These are phyloP conservation scores for Durio zibethinus DNA, from an alignment of 345 rosid genomes.

Conservation along the genomic window DNA sequence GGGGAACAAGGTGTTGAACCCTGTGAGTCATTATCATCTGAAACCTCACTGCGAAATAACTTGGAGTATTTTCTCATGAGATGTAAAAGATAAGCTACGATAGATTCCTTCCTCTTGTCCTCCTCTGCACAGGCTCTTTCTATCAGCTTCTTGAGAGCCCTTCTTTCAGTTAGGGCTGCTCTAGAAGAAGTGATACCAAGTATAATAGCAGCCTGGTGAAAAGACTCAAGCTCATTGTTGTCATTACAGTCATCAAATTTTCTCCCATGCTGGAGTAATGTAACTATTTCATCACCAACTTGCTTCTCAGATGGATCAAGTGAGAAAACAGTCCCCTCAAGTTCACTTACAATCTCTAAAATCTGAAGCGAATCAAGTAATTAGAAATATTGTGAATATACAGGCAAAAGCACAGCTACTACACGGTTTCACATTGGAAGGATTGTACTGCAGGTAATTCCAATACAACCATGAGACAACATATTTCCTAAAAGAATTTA, in stretches of 20 bases:
- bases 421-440: background rate
- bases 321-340: constrained; percentile 57
- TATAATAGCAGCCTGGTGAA: constrained; percentile 76
- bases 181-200: constrained; percentile 84
- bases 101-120: constrained; percentile 96
- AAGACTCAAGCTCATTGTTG: constrained; percentile 72
- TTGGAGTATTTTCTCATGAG: constrained; percentile 96
- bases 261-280: constrained; percentile 87
- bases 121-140: constrained; percentile 93
- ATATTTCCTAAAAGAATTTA: background rate
- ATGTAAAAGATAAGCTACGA: constrained; percentile 86
- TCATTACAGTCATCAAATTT: constrained; percentile 62
- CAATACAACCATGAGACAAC: background rate
- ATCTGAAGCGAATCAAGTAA: constrained; percentile 46
- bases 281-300: constrained; percentile 85
- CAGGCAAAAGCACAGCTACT: background rate
- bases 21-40: constrained; percentile 90
- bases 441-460: background rate
- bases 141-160: constrained; percentile 87
- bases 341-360: constrained; percentile 71
- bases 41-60: constrained; percentile 74
- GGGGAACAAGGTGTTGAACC: constrained; percentile 90
- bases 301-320: constrained; percentile 81
- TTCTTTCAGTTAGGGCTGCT: constrained; percentile 86
- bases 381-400: constrained; percentile 1